These are phyloP conservation scores for Aurantiochytrium sp. DNA, from an alignment of 108 stramenopile species.

Conservation along the genomic window DNA sequence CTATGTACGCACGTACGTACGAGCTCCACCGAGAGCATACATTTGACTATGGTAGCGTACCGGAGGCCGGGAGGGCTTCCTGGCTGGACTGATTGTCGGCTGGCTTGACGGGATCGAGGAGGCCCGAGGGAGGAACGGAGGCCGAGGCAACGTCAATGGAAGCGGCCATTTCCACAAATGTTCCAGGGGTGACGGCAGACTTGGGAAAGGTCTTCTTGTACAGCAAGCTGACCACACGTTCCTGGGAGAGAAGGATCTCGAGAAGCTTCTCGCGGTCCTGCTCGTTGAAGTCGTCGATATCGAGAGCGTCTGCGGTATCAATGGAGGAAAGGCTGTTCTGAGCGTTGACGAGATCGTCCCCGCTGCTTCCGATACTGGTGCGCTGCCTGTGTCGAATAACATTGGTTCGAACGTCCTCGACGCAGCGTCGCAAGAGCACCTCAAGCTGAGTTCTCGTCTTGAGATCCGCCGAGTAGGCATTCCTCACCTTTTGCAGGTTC, in stretches of 20 bases:
- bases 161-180: background rate
- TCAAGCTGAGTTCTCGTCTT: constrained; percentile 53
- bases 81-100: background rate
- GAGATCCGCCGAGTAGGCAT: constrained; percentile 43
- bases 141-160: background rate
- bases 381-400: constrained; percentile 23
- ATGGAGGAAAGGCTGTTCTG: background rate
- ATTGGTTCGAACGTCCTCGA: constrained; percentile 53
- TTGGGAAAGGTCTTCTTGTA: constrained; percentile 45
- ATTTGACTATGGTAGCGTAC: too few relatives aligned
- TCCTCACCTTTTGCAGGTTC: constrained; percentile 40
- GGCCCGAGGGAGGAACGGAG: background rate
- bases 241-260: constrained; percentile 54
- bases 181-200: background rate
- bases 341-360: background rate
- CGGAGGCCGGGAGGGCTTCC: background rate
- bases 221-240: constrained; percentile 50
- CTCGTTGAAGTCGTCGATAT: constrained; percentile 26
- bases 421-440: constrained; percentile 43
- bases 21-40: too few relatives aligned
- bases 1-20: too few relatives aligned
- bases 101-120: background rate
- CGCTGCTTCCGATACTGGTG: too few relatives aligned
- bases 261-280: constrained; percentile 36
- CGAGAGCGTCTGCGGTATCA: background rate